Conservation (phyloP, 768 basidiomycete species). For the Clitopilus hobsonii region DNA sequence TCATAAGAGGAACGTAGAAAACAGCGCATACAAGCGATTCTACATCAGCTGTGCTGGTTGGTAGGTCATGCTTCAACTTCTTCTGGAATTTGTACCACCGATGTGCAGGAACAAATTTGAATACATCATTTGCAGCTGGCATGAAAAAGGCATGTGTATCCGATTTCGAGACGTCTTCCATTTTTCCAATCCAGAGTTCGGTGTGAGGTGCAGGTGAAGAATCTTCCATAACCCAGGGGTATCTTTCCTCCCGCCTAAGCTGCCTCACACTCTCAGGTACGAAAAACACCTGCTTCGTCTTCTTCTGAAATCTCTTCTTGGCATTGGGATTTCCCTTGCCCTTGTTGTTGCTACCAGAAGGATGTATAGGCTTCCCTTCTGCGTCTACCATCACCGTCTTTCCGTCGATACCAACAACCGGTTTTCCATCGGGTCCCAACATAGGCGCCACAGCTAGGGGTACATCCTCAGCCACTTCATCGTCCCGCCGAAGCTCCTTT, state of each 20-base stretch:
- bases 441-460: constrained; percentile 64
- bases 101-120: constrained; percentile 84
- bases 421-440: constrained; percentile 81
- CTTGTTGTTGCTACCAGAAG: constrained; percentile 28
- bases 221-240: constrained; percentile 93
- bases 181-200: constrained; percentile 77
- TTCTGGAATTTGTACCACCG: constrained; percentile 94
- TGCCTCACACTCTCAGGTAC: constrained; percentile 76
- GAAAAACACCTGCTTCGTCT: constrained; percentile 79
- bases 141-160: constrained; percentile 81
- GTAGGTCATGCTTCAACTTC: constrained; percentile 69
- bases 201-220: constrained; percentile 41
- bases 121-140: constrained; percentile 74
- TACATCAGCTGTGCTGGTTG: constrained; percentile 63
- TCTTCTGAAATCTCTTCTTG: constrained; percentile 78
- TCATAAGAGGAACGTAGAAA: constrained; percentile 13
- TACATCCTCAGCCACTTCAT: constrained; percentile 23
- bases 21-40: constrained; percentile 47
- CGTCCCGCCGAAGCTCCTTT: constrained; percentile 67
- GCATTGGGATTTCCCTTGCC: constrained; percentile 39
- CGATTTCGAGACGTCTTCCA: constrained; percentile 72
- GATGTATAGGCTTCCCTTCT: constrained; percentile 67
- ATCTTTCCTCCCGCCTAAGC: constrained; percentile 79
- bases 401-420: constrained; percentile 74
- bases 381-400: constrained; percentile 78